These are phyloP conservation scores for Chlamydomonas sp. DNA, from an alignment of 139 green algal genomes.

Conservation along the genomic window DNA sequence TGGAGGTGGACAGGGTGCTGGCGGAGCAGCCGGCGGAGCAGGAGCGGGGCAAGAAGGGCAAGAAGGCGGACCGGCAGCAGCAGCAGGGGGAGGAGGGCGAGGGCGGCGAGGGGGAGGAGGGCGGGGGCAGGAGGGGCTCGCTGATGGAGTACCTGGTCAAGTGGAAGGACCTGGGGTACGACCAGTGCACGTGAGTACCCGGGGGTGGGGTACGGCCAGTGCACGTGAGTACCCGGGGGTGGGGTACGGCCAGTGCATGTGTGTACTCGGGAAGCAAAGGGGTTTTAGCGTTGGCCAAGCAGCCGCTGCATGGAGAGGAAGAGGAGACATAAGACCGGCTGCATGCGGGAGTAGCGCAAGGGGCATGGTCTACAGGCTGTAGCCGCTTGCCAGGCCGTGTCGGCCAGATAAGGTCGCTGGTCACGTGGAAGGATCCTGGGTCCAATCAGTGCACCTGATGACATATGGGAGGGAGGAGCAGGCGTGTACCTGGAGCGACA, in stretches of 20 bases:
- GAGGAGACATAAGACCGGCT: too few species aligned
- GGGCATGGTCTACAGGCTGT: too few species aligned
- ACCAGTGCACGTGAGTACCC: conserved; percentile 50
- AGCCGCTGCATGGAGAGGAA: too few species aligned
- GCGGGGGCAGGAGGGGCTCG: too few species aligned
- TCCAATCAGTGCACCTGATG: too few species aligned
- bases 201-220: not conserved
- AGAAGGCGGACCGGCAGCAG: not conserved
- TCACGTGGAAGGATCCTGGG: too few species aligned
- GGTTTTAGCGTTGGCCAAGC: not conserved
- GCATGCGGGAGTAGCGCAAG: too few species aligned
- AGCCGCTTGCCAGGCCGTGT: too few species aligned
- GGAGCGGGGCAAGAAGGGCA: not conserved
- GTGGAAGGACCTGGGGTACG: conserved; percentile 67
- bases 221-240: not conserved
- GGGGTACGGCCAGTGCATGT: not conserved
- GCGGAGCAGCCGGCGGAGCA: conserved; percentile 32
- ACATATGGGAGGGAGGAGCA: too few species aligned
- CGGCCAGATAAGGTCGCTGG: too few species aligned
- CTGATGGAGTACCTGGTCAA: conserved; percentile 67
- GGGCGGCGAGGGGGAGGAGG: not conserved
- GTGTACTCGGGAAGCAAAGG: not conserved
- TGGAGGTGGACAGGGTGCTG: conserved; percentile 61
- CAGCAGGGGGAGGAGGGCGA: not conserved
- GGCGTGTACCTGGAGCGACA: too few species aligned